Evolutionary conservation across 2,329 filamentous ascomycete species (phyloP), one percentile per base, ranked within the genome.

Genomic region (Aureobasidium sp.): DNA sequence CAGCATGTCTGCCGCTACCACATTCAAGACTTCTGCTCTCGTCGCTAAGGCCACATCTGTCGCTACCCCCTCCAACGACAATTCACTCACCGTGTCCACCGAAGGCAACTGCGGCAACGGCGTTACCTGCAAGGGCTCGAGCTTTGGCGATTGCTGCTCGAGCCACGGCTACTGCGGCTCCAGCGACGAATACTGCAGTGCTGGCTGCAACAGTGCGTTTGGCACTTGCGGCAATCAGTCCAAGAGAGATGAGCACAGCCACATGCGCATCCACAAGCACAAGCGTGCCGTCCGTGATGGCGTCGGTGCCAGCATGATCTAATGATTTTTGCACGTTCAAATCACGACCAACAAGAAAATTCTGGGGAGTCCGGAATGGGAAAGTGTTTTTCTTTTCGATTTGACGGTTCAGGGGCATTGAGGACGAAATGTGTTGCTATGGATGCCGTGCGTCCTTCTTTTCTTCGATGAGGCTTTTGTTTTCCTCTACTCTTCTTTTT

Each of bases 111-210:
- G 62, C 36, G 56, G 56, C 29, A 57, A 57, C 17, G 51, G 51
- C 20, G 39, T 60, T 17, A 64, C 62, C 4, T 64, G 62, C 31
- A 25, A 53, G 34, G 57, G 42, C 4, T 64, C 62, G 11, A 27
- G 20, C 42, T 62, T 64, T n/a, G 62, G 62, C 9, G 29, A 62
- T 27, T 64, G 62, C 62, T 64, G 62, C 29, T 48, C 39, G 7
- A 45, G 42, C 22, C 41, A 64, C 36, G 44, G 44, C 7, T 64
- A 31, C 9, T 64, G 62, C 8, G 62, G 62, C 20, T 63, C 62
- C n/a, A 42, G 34, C 15, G 45, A 20, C n/a, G 55, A 59, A 3
- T 60, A 60, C 48, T 63, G 53, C 31, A 47, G 5, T 11, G 27
- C 31, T 9, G 49, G 49, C 34, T 62, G 60, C 8, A 51, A 62